phyloP scores from a whole-genome alignment of 768 basidiomycete species.

The Lactifluus hygrophoroides region DNA sequence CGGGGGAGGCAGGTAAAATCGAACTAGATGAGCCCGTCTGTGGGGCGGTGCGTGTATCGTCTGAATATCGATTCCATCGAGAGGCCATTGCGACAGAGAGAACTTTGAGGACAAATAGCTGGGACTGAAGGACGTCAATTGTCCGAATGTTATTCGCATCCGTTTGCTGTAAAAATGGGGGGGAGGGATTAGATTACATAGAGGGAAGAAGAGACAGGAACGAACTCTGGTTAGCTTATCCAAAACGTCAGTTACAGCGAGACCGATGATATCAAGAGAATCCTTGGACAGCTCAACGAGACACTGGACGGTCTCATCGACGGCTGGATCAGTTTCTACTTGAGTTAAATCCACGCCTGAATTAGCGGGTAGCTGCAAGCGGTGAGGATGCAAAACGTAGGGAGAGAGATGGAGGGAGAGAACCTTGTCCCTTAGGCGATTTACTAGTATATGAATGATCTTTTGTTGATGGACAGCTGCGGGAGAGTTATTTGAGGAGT shows the following conservation, averaged over 20 bases:
- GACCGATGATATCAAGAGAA: slow-evolving; percentile 72
- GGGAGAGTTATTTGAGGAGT: slow-evolving; percentile 27
- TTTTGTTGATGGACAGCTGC: slow-evolving; percentile 63
- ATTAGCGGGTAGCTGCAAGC: slow-evolving; percentile 67
- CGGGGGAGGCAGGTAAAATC: slow-evolving; percentile 28
- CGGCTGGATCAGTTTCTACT: slow-evolving; percentile 68
- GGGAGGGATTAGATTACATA: neutral
- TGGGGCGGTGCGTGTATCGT: slow-evolving; percentile 35
- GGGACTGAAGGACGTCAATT: slow-evolving; percentile 75
- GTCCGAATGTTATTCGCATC: slow-evolving; percentile 44
- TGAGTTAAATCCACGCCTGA: slow-evolving; percentile 67
- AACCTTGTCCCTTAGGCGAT: slow-evolving; percentile 75
- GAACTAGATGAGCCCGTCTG: slow-evolving; percentile 35
- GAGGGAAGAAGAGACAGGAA: slow-evolving; percentile 1
- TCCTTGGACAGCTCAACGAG: slow-evolving; percentile 73
- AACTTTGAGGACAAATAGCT: slow-evolving; percentile 79
- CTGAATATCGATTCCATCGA: slow-evolving; percentile 51
- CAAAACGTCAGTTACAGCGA: slow-evolving; percentile 66
- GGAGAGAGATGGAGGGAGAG: slow-evolving; percentile 13
- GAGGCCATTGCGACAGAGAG: slow-evolving; percentile 69
- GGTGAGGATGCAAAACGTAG: slow-evolving; percentile 5
- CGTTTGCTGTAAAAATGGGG: slow-evolving; percentile 37
- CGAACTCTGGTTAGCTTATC: slow-evolving; percentile 71
- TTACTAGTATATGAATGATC: slow-evolving; percentile 72
- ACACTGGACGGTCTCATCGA: slow-evolving; percentile 68